These are phyloP conservation scores for Fusarium nematophilum DNA, from an alignment of 2,329 filamentous ascomycete genomes.

Conservation along the genomic window DNA sequence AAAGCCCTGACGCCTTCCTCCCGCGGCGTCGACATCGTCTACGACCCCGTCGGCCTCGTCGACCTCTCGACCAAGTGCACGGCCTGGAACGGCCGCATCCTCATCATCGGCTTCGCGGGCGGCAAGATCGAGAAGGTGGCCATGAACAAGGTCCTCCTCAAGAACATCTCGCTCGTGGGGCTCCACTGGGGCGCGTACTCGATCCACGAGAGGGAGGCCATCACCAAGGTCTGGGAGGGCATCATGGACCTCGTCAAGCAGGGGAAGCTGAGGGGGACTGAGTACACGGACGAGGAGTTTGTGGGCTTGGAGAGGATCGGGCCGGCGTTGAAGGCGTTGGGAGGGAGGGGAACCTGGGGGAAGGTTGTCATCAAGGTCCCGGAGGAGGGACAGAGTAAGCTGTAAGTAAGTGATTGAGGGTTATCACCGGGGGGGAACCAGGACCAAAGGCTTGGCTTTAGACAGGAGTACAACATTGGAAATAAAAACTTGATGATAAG, in stretches of 20 bases:
- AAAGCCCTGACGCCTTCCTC: slow-evolving; percentile 80
- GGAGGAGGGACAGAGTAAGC: slow-evolving; percentile 70
- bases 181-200: slow-evolving; percentile 93
- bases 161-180: slow-evolving; percentile 92
- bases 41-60: slow-evolving; percentile 92
- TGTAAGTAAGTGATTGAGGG: slow-evolving; percentile 50
- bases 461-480: neutral
- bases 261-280: slow-evolving; percentile 84
- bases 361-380: slow-evolving; percentile 93
- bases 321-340: slow-evolving; percentile 80
- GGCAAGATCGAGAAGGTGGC: slow-evolving; percentile 87
- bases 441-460: neutral
- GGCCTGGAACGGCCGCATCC: slow-evolving; percentile 89
- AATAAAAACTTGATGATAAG: neutral
- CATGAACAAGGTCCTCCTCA: slow-evolving; percentile 90
- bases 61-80: slow-evolving; percentile 90
- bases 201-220: slow-evolving; percentile 75
- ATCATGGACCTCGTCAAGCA: slow-evolving; percentile 81
- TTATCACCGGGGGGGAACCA: neutral
- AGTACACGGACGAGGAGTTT: slow-evolving; percentile 85
- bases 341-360: slow-evolving; percentile 88
- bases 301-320: slow-evolving; percentile 84
- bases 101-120: slow-evolving; percentile 87
- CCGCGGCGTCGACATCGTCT: slow-evolving; percentile 88
- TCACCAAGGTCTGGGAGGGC: slow-evolving; percentile 82